Percentiles rank a stretch among this genome's conserved stretches.
Conservation (phyloP, 2,329 filamentous ascomycete genomes). For the Botrytis medusae region DNA sequence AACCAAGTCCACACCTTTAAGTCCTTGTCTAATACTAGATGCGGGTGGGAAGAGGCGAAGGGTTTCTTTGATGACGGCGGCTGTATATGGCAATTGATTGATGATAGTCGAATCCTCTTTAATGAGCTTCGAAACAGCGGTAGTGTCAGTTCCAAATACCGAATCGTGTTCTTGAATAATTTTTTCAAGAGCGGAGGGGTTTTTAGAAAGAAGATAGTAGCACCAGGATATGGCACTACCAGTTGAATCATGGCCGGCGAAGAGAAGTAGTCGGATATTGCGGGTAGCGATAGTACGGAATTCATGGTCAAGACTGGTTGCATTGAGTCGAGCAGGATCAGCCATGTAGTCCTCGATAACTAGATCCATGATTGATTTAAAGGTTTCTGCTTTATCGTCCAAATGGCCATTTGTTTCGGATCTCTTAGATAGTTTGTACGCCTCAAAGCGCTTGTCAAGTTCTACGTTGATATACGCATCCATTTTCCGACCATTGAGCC, state of each 20-base stretch:
- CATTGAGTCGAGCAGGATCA: conserved; percentile 10
- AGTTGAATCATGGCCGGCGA: conserved; percentile 33
- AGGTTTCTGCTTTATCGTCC: background rate
- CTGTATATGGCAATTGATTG: conserved; percentile 30
- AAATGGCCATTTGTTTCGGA: conserved; percentile 15
- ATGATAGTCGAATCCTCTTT: conserved; percentile 25
- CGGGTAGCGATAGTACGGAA: conserved; percentile 27
- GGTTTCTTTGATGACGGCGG: conserved; percentile 32
- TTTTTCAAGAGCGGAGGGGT: conserved; percentile 25
- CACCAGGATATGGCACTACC: conserved; percentile 27
- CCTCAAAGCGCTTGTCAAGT: conserved; percentile 30
- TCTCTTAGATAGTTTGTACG: background rate
- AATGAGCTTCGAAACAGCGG: conserved; percentile 16
- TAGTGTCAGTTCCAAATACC: conserved; percentile 30
- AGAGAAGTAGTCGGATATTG: conserved; percentile 29
- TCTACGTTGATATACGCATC: conserved; percentile 30
- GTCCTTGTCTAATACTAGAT: conserved; percentile 24
- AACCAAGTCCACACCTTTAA: conserved; percentile 21
- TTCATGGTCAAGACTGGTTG: conserved; percentile 21
- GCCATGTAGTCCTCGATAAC: conserved; percentile 30
- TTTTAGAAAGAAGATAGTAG: conserved; percentile 29
- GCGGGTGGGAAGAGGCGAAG: conserved; percentile 32
- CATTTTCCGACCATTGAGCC: conserved; percentile 30
- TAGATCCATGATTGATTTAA: conserved; percentile 29
- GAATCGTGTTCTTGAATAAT: conserved; percentile 31